These are phyloP conservation scores for Aspergillus awamori DNA, from an alignment of 2,329 filamentous ascomycete species.

Conservation along the genomic window DNA sequence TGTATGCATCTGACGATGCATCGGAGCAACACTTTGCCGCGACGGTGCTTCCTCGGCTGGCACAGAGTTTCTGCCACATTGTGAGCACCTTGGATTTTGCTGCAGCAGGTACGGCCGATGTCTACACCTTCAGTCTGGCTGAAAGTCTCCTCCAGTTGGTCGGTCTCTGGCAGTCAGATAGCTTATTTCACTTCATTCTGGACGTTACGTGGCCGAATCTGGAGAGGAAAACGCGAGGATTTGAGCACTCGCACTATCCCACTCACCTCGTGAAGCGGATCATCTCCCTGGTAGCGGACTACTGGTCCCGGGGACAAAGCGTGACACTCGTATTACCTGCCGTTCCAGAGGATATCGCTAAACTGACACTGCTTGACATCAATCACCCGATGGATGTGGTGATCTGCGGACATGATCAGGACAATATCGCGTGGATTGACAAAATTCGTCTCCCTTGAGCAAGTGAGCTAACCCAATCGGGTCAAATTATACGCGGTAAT, in stretches of 20 bases:
- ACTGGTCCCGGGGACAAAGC: conserved; percentile 5
- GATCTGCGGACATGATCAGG: conserved; percentile 8
- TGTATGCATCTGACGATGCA: neutral
- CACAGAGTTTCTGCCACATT: conserved; percentile 3
- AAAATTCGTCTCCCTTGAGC: neutral
- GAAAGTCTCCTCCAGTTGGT: conserved; percentile 16
- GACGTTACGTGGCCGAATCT: conserved; percentile 24
- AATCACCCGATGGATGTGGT: conserved; percentile 9
- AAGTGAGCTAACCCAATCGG: no score
- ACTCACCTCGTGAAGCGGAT: conserved; percentile 27
- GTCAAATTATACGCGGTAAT: no score
- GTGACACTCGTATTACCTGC: conserved; percentile 13
- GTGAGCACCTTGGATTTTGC: conserved; percentile 3
- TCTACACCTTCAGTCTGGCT: conserved; percentile 20
- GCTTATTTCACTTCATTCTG: conserved; percentile 14
- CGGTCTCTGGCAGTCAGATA: conserved; percentile 5
- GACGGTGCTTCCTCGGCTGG: neutral
- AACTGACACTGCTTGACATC: conserved; percentile 17
- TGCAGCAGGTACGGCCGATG: conserved; percentile 9
- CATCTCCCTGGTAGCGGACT: conserved; percentile 18
- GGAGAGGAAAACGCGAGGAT: conserved; percentile 21
- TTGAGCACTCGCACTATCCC: conserved; percentile 28
- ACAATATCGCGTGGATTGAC: conserved; percentile 7
- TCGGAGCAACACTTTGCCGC: neutral
- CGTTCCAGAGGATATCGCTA: conserved; percentile 16